A percentile compares a stretch with the other conserved stretches of the same genome.
Evolutionary conservation across 228 moss, liverwort and hornwort species (phyloP).

Genomic region (Sphagnum magellanicum): DNA sequence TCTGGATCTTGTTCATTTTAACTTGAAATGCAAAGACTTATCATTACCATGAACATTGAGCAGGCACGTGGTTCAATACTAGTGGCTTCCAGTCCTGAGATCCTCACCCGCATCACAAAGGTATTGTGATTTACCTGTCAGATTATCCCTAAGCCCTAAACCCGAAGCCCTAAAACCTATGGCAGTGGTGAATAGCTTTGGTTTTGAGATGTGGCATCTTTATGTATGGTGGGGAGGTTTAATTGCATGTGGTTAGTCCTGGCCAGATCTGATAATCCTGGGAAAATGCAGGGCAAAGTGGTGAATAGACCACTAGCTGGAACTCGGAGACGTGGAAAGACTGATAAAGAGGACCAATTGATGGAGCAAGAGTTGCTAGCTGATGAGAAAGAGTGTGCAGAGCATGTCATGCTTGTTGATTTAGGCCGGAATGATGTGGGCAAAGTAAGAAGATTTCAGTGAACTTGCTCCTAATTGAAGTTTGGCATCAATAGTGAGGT

Average conservation of each 20-base stretch:
- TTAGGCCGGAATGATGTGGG: conserved; percentile 56
- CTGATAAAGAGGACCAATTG: conserved; percentile 18
- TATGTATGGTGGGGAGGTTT: too few relatives aligned
- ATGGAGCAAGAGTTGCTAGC: conserved; percentile 29
- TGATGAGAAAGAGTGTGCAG: conserved; percentile 50
- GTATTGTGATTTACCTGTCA: too few relatives aligned
- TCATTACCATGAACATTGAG: background rate
- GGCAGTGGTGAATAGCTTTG: too few relatives aligned
- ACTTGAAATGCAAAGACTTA: too few relatives aligned
- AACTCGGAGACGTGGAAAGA: conserved; percentile 46
- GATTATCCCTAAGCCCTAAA: too few relatives aligned
- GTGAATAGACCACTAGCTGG: conserved; percentile 51
- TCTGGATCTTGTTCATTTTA: too few relatives aligned
- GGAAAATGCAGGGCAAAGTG: conserved; percentile 10
- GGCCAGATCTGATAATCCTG: conserved; percentile 1
- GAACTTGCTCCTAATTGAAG: too few relatives aligned
- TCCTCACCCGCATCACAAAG: conserved; percentile 39
- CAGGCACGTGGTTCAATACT: conserved; percentile 45
- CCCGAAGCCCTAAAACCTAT: too few relatives aligned
- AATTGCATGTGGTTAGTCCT: too few relatives aligned
- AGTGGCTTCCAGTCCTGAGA: conserved; percentile 57
- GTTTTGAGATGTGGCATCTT: too few relatives aligned
- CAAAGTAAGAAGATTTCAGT: conserved; percentile 18
- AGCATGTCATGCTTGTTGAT: conserved; percentile 60
- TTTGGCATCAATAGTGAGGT: too few relatives aligned